These are phyloP conservation scores for Sporothrix humicola DNA, from an alignment of 2,329 filamentous ascomycete genomes.

Conservation along the genomic window DNA sequence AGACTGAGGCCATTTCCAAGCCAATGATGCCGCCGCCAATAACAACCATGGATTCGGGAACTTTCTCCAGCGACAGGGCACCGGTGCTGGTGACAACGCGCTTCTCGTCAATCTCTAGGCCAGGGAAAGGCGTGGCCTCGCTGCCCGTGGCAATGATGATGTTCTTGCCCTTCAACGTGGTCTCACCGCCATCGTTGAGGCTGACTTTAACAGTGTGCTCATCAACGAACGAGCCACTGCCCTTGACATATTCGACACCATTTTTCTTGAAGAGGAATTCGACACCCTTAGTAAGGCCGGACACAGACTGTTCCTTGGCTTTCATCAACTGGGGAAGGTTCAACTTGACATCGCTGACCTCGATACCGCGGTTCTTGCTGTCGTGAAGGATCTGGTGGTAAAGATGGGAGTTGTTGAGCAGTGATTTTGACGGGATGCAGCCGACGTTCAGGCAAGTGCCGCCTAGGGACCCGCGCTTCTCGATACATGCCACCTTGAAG, in stretches of 20 bases:
- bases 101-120: conserved; percentile 95
- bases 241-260: conserved; percentile 97
- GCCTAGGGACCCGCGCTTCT: conserved; percentile 93
- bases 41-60: conserved; percentile 95
- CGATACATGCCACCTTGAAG: conserved; percentile 95
- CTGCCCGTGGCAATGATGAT: conserved; percentile 96
- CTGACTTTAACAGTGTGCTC: conserved; percentile 92
- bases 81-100: conserved; percentile 96
- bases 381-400: conserved; percentile 98
- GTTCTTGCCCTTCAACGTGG: conserved; percentile 88
- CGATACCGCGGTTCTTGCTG: conserved; percentile 95
- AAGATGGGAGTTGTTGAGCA: conserved; percentile 98
- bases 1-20: conserved; percentile 97
- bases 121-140: conserved; percentile 95
- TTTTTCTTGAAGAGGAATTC: conserved; percentile 99
- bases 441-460: conserved; percentile 98
- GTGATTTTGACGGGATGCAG: conserved; percentile 98
- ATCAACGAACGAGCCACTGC: conserved; percentile 82
- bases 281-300: conserved; percentile 90
- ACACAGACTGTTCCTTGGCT: conserved; percentile 92
- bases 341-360: conserved; percentile 95
- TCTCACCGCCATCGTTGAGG: conserved; percentile 89
- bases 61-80: conserved; percentile 84
- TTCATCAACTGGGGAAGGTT: conserved; percentile 98
- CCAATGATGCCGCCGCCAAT: conserved; percentile 99